A percentile compares a stretch with the other conserved stretches of the same genome.
phyloP scores from a whole-genome alignment of 2,329 filamentous ascomycete species.

The Plenodomus biglobosus region DNA sequence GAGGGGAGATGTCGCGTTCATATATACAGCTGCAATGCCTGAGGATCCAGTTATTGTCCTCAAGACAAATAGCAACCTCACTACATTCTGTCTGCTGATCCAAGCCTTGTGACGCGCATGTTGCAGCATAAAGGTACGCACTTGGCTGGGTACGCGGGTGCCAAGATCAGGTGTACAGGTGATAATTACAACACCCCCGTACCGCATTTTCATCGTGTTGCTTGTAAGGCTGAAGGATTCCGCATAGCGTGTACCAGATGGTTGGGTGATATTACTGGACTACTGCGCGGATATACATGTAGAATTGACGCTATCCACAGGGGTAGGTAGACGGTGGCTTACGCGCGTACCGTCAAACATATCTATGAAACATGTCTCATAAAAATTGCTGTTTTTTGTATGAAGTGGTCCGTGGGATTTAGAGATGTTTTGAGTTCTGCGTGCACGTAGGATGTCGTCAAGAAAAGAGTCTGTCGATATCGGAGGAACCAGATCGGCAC shows the following conservation, averaged over 20 bases:
- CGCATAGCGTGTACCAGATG: neutral
- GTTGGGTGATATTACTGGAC: neutral
- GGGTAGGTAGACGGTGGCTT: neutral
- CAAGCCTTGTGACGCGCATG: neutral
- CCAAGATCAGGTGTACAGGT: neutral
- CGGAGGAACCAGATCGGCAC: slow-evolving; percentile 10
- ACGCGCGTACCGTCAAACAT: neutral
- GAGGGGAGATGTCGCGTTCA: neutral
- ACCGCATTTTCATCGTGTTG: neutral
- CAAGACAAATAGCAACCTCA: no score
- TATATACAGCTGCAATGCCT: neutral
- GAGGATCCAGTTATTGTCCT: no score
- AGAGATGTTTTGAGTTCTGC: neutral
- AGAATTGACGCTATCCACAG: neutral
- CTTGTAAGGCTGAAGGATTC: neutral
- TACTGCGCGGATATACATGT: neutral
- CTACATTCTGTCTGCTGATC: no score
- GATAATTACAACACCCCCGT: neutral
- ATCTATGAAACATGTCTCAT: no score
- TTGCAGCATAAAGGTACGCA: neutral
- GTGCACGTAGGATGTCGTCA: neutral
- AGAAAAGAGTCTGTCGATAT: neutral
- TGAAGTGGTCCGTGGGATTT: neutral
- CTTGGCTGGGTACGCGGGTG: slow-evolving; percentile 6
- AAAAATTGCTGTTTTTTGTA: neutral